phyloP scores from a whole-genome alignment of 2,329 filamentous ascomycete genomes.

The Phaeoacremonium minimum region DNA sequence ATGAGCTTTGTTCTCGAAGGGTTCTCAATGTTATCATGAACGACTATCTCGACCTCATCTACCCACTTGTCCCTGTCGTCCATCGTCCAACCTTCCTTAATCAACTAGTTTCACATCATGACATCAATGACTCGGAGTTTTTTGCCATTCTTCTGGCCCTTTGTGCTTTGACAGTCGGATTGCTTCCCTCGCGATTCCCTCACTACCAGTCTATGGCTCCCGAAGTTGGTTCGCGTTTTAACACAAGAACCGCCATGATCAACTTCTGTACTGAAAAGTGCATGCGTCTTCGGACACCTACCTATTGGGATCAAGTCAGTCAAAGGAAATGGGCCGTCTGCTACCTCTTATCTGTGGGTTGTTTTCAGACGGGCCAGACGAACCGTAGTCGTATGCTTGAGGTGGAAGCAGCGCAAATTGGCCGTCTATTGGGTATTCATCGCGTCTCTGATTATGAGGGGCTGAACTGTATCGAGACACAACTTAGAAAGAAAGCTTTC shows the following conservation, averaged over 20 bases:
- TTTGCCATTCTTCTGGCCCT: conserved; percentile 17
- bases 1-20: conserved; percentile 17
- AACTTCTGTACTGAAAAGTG: conserved; percentile 18
- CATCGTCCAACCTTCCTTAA: conserved; percentile 16
- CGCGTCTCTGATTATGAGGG: no score
- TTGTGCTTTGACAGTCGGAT: conserved; percentile 15
- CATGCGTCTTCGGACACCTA: conserved; percentile 12
- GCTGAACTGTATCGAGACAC: no score
- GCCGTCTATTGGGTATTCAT: conserved; percentile 24
- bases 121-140: conserved; percentile 17
- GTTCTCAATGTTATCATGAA: conserved; percentile 15
- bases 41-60: conserved; percentile 19
- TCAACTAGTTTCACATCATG: conserved; percentile 13
- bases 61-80: conserved; percentile 18
- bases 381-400: conserved; percentile 30
- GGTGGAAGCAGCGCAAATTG: conserved; percentile 27
- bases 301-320: conserved; percentile 21
- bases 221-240: conserved; percentile 14
- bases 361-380: conserved; percentile 26
- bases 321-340: conserved; percentile 27
- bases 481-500: no score
- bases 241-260: conserved; percentile 17
- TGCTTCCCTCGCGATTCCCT: conserved; percentile 19
- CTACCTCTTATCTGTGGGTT: conserved; percentile 24
- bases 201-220: conserved; percentile 15